Evolutionary conservation across 208 protist genomes (phyloP), one percentile per base, ranked within the genome.

Genomic region (Phytomonas sp.): DNA sequence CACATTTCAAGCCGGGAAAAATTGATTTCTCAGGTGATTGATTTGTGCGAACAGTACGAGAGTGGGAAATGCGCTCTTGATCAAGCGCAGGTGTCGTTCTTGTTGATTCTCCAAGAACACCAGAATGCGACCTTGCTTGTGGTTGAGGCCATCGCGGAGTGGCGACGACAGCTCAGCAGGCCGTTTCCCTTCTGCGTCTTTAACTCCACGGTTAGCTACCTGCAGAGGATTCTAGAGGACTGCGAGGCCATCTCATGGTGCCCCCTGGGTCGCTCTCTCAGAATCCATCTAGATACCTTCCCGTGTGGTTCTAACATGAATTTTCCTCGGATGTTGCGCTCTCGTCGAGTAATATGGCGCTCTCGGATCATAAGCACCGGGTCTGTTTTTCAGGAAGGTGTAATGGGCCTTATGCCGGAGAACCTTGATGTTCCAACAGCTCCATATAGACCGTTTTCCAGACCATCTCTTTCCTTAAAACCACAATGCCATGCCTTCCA

Each of bases 111-210:
- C 26, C 67, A 81, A 63, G 81, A 89, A 66, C 78, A 87, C 26
- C 81, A 88, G 46, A 36, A 82, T 7, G 67, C 72, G 15, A 90
- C 88, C 7, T 34, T 89, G 67, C 73, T 77, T 36, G 74, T 83
- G 11, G 78, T 87, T 13, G 83, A 94, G 72, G 71, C 82, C 9
- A 82, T 94, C 60, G 70, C 82, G 37, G 66, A 80, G 36, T 94
- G 88, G 88, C 83, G 85, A 0, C 79, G 87, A 67, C 68, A 75
- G 46, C 77, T 94, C 28, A 81, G 67, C 28, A 73, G 78, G 0
- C 84, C 85, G 1, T 91, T 82, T 72, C 73, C 84, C 0, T 94
- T 94, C 66, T 68, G 76, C 4, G 61, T 87, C 30, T 59, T 60
- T 40, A 63, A 66, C 20, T 81, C 79, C 0, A 73, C 83, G 32